Evolutionary conservation across 2,329 filamentous ascomycete genomes (phyloP).

Genomic region (Septoria petroselini): DNA sequence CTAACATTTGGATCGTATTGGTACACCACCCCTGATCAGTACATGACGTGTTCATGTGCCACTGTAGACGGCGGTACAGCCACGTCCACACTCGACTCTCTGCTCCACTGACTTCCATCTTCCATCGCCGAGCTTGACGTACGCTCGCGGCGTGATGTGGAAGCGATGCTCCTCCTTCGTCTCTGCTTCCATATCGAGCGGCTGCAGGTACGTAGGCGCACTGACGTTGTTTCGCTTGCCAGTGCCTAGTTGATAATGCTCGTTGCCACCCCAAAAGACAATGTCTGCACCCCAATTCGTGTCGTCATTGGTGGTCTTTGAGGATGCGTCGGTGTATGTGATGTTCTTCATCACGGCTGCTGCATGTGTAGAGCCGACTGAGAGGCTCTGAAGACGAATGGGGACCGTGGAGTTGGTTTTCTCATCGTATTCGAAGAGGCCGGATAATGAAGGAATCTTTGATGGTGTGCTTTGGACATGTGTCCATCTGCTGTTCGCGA

Average conservation of each 20-base stretch:
- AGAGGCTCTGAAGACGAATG: constrained; percentile 71
- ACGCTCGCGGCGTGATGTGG: constrained; percentile 74
- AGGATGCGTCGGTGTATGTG: constrained; percentile 52
- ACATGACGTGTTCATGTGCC: constrained; percentile 1
- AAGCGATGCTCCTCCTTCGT: constrained; percentile 68
- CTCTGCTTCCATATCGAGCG: constrained; percentile 65
- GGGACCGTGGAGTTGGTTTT: constrained; percentile 63
- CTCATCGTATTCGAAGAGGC: constrained; percentile 86
- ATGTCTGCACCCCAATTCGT: constrained; percentile 87
- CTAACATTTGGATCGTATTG: too few relatives aligned
- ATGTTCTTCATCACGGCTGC: constrained; percentile 81
- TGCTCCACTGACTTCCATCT: constrained; percentile 76
- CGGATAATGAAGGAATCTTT: constrained; percentile 79
- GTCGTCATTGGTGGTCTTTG: constrained; percentile 56
- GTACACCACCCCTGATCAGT: neutral
- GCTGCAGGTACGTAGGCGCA: constrained; percentile 73
- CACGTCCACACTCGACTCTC: constrained; percentile 79
- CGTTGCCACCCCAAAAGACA: constrained; percentile 92
- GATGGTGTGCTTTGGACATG: constrained; percentile 74
- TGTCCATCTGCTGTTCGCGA: constrained; percentile 86
- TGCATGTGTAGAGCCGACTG: constrained; percentile 75
- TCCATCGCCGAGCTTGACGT: constrained; percentile 62
- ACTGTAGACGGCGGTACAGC: constrained; percentile 73
- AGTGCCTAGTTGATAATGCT: constrained; percentile 88
- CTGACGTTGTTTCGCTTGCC: constrained; percentile 80